Conservation (phyloP, 768 basidiomycete species). For the Boletus rufocinnamomeus region DNA sequence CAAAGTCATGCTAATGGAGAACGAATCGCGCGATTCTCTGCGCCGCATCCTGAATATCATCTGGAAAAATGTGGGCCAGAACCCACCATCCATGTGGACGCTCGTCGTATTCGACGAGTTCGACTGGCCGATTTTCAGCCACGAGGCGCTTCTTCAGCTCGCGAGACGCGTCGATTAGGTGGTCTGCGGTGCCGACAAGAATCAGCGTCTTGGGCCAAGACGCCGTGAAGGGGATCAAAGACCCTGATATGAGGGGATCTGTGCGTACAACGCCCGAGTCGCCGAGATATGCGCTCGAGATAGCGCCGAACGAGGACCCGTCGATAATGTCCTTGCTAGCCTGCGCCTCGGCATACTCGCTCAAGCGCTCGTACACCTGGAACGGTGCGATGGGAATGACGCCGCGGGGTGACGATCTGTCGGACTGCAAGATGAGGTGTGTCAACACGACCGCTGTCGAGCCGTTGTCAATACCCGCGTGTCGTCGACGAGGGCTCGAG, state of each 20-base stretch:
- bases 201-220: slow-evolving; percentile 29
- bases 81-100: slow-evolving; percentile 29
- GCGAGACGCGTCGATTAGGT: slow-evolving; percentile 10
- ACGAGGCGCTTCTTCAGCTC: slow-evolving; percentile 11
- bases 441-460: slow-evolving; percentile 24
- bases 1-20: background rate
- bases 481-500: too few relatives aligned
- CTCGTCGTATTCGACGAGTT: slow-evolving; percentile 28
- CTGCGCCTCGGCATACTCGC: slow-evolving; percentile 4
- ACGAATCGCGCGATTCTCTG: slow-evolving; percentile 17
- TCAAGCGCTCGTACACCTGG: background rate
- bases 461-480: background rate
- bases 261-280: slow-evolving; percentile 7
- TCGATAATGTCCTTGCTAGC: slow-evolving; percentile 3
- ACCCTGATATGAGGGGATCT: slow-evolving; percentile 24
- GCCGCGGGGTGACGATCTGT: slow-evolving; percentile 48
- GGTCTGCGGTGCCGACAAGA: slow-evolving; percentile 24
- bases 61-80: slow-evolving; percentile 18
- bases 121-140: slow-evolving; percentile 4
- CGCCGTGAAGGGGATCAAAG: slow-evolving; percentile 13
- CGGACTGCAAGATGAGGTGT: slow-evolving; percentile 52
- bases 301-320: accelerated
- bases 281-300: slow-evolving; percentile 12
- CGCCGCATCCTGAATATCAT: slow-evolving; percentile 11
- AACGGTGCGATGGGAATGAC: slow-evolving; percentile 58